Conservation (phyloP, 192 early-diverging fungal genomes). For the Entomortierella beljakovae region DNA sequence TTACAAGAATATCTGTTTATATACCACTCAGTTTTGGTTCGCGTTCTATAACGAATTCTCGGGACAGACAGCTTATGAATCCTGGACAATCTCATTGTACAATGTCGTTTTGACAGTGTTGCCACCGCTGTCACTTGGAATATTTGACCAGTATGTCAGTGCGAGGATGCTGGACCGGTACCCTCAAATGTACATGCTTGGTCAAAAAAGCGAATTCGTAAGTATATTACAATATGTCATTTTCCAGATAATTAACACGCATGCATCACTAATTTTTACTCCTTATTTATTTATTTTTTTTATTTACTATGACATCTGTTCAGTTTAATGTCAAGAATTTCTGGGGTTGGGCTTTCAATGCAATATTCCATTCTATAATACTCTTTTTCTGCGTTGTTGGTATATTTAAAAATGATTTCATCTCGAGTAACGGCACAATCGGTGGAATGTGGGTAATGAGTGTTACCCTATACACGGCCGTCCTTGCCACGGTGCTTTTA, state of each 20-base stretch:
- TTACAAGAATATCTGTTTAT: conserved; percentile 99
- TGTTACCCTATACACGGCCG: conserved; percentile 88
- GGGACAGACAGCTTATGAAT: conserved; percentile 97
- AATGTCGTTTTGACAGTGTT: conserved; percentile 96
- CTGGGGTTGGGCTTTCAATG: conserved; percentile 94
- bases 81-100: conserved; percentile 96
- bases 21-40: conserved; percentile 98
- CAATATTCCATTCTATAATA: conserved; percentile 92
- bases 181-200: conserved; percentile 96
- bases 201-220: conserved; percentile 74
- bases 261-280: neutral
- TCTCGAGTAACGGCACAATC: conserved; percentile 74
- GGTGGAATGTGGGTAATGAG: conserved; percentile 94
- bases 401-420: conserved; percentile 76
- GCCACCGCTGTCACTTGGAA: conserved; percentile 94
- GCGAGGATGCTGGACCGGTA: conserved; percentile 96
- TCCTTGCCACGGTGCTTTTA: conserved; percentile 87
- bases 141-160: conserved; percentile 96
- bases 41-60: conserved; percentile 96
- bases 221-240: conserved; percentile 9
- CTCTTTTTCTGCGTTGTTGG: conserved; percentile 39
- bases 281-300: neutral
- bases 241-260: too few relatives aligned
- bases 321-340: conserved; percentile 89
- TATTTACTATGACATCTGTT: neutral